Base-by-base conservation (phyloP, 768 basidiomycete species). In the Leccinum olivaceopallidum region DNA sequence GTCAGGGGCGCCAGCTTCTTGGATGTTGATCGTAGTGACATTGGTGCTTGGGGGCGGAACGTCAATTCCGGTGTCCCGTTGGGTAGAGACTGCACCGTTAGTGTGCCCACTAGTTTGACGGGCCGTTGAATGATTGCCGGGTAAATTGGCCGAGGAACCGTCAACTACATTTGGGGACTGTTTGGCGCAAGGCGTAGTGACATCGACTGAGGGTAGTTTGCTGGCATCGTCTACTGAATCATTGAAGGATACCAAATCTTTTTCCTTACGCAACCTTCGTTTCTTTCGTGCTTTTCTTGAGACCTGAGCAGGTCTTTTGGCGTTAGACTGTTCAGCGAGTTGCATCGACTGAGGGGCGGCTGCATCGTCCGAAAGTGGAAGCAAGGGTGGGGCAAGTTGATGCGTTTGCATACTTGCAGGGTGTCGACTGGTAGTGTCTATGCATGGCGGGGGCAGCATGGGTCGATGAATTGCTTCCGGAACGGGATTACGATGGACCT, bases 271-370 rank as follows among this genome's bases (percentile, higher is more conserved):
- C 47, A 60, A 42, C 24, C 2, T 65, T 49, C 62, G 70, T 48
- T 44, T 71, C 58, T 64, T 70, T 39, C 68, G 61, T 30, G 18
- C 1, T 60, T 42, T 68, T 36, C 50, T 67, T 2, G 39, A 52
- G 7, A 30, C 6, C 22, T 52, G 65, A 53, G 52, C 42, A 3
- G 20, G n/a, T 32, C 14, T 60, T 53, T 57, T 28, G 1, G 48
- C 32, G 22, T 34, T 36, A 37, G 51, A 30, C 28, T 52, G 61
- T 16, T 54, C 55, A 50, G 37, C 59, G 4, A 20, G 57, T 49
- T 7, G 56, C 26, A 28, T 54, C 4, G 42, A 56, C 34, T 42
- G 67, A 22, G 16, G 37, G 57, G 47, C 18, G 32, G 30, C 16
- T 16, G 53, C 22, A 30, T 10, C 49, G 6, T 24, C 50, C 9